A percentile compares a stretch with the other conserved stretches of the same genome.
Evolutionary conservation across 2,329 filamentous ascomycete species (phyloP).

Genomic region (Aspergillus tamarii): DNA sequence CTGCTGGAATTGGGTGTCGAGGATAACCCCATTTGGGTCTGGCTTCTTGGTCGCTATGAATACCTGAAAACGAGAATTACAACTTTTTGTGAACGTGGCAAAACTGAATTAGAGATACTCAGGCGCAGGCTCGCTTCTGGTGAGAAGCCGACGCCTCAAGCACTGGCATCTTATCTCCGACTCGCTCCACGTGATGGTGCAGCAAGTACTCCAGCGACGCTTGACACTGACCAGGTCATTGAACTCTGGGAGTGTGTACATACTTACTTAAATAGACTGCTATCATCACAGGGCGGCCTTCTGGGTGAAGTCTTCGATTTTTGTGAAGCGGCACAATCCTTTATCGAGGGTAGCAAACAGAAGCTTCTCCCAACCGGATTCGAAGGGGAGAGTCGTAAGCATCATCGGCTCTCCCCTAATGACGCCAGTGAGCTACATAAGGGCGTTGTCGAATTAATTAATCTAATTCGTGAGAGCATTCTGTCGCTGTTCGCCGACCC

Average conservation of each 20-base stretch:
- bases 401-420: slow-evolving; percentile 77
- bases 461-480: slow-evolving; percentile 77
- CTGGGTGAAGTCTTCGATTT: slow-evolving; percentile 90
- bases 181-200: slow-evolving; percentile 70
- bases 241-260: slow-evolving; percentile 93
- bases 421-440: slow-evolving; percentile 73
- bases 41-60: slow-evolving; percentile 88
- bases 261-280: slow-evolving; percentile 70
- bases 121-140: slow-evolving; percentile 76
- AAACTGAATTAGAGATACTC: slow-evolving; percentile 89
- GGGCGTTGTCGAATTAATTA: slow-evolving; percentile 79
- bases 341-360: slow-evolving; percentile 85
- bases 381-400: slow-evolving; percentile 76
- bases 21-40: slow-evolving; percentile 95
- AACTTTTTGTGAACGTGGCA: slow-evolving; percentile 78
- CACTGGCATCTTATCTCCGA: slow-evolving; percentile 75
- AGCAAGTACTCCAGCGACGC: slow-evolving; percentile 62
- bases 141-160: slow-evolving; percentile 70
- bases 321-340: slow-evolving; percentile 89
- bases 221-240: slow-evolving; percentile 80
- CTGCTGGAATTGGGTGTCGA: slow-evolving; percentile 92
- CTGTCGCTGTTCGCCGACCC: slow-evolving; percentile 82
- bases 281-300: slow-evolving; percentile 75
- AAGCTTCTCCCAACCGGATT: slow-evolving; percentile 76
- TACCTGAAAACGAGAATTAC: slow-evolving; percentile 85